phyloP scores from a whole-genome alignment of 2,329 filamentous ascomycete genomes.

The Albophoma yamanashiensis region DNA sequence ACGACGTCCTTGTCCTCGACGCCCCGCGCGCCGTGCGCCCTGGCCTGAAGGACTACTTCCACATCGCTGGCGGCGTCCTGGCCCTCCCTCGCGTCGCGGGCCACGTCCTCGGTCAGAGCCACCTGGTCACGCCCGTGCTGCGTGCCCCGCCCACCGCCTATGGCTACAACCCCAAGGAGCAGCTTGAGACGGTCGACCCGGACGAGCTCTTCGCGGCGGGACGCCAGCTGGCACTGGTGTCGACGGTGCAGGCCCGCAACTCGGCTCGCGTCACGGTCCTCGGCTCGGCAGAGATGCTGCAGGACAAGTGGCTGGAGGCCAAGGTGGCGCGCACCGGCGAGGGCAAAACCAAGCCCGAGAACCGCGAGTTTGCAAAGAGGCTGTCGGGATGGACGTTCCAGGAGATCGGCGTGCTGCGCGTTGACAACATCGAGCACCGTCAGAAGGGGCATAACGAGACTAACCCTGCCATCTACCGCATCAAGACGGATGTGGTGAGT shows the following conservation, averaged over 20 bases:
- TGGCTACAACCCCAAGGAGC: slow-evolving; percentile 88
- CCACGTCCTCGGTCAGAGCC: slow-evolving; percentile 68
- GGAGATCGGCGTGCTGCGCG: slow-evolving; percentile 80
- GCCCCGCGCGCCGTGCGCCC: slow-evolving; percentile 53
- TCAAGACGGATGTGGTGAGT: slow-evolving; percentile 95
- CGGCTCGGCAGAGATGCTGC: slow-evolving; percentile 76
- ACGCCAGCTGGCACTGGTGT: slow-evolving; percentile 73
- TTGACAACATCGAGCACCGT: slow-evolving; percentile 74
- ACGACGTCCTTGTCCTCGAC: slow-evolving; percentile 78
- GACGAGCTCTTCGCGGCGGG: slow-evolving; percentile 83
- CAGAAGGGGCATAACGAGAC: slow-evolving; percentile 43
- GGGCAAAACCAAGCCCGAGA: slow-evolving; percentile 53
- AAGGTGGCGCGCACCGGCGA: slow-evolving; percentile 54
- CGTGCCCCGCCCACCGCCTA: slow-evolving; percentile 79
- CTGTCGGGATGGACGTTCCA: slow-evolving; percentile 94
- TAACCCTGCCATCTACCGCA: slow-evolving; percentile 84
- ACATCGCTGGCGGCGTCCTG: slow-evolving; percentile 42
- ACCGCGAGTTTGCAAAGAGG: slow-evolving; percentile 76
- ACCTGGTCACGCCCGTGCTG: slow-evolving; percentile 71
- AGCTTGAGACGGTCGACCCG: slow-evolving; percentile 47
- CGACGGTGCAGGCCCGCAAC: slow-evolving; percentile 82
- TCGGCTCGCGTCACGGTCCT: slow-evolving; percentile 81
- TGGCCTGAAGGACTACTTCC: slow-evolving; percentile 70
- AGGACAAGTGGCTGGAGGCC: slow-evolving; percentile 81
- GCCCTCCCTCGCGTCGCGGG: slow-evolving; percentile 76